Base-by-base conservation (phyloP, 768 basidiomycete genomes). In the Kondoa malvinella region DNA sequence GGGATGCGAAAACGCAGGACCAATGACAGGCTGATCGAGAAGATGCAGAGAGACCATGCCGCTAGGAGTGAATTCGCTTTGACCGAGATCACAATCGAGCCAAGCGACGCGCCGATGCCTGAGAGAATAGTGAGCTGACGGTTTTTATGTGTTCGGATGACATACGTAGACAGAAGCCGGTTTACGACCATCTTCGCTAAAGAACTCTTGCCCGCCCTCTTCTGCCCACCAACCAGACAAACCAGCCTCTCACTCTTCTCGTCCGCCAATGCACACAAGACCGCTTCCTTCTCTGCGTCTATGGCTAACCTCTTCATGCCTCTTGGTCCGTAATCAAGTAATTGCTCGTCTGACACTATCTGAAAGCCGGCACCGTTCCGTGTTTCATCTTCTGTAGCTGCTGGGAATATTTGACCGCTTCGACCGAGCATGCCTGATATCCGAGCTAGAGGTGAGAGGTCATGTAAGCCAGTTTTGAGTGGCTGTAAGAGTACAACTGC, bases 1-100 rank as follows among this genome's bases (percentile, higher is more conserved):
- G 0, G 84, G 86, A 74, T 96, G 92, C 0, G 90, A 87, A 75
- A 91, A 94, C 0, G 94, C 81, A 0, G 91, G 92, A 0, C 92
- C 90, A 40, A 96, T 84, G 1, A 87, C 70, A 25, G 84, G 85
- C 1, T 75, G 74, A 8, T 85, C 83, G 17, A 95, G 71, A 0
- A 94, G 71, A 75, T 85, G 86, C 31, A 99, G 77, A 0, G 89
- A 83, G 15, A 95, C 87, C 78, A 89, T 82, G 0, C 92, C 94
- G 0, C 85, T 85, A 0, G 89, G 86, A 0, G 87, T 86, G 75
- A 96, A 94, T 76, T 96, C 92, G 2, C 90, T 87, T 77, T 99
- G 94, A 21, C 94, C 94, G 2, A 89, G 73, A 77, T 99, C 94
- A 68, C 88, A 89, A 75, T 97, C 94, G 4, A 99, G 81, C 75